phyloP scores from a whole-genome alignment of 768 basidiomycete genomes.

The Russula compacta region DNA sequence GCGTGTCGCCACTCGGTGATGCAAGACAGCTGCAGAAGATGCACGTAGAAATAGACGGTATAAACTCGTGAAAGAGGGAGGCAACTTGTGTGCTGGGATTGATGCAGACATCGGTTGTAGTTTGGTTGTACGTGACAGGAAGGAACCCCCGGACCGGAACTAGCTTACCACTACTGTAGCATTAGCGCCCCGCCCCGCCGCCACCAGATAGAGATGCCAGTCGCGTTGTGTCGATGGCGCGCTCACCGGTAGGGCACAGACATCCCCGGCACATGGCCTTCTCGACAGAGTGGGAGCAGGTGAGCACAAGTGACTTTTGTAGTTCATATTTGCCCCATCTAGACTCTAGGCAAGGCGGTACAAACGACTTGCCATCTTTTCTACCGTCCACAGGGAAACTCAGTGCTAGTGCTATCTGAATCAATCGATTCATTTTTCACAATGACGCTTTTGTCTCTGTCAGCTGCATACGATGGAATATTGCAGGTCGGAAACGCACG shows the following conservation, averaged over 20 bases:
- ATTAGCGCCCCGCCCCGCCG: too few species aligned
- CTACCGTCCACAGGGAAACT: not conserved
- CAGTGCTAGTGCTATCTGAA: not conserved
- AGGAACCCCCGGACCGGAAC: not conserved
- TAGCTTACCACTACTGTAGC: too few species aligned
- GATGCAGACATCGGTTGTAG: not conserved
- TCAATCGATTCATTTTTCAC: not conserved
- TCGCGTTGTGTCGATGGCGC: not conserved
- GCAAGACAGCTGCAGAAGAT: slow-evolving; percentile 14
- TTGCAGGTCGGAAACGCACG: not conserved
- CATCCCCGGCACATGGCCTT: not conserved
- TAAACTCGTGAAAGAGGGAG: slow-evolving; percentile 12
- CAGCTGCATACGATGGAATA: not conserved
- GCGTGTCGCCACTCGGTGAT: slow-evolving; percentile 13
- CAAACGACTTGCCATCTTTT: not conserved
- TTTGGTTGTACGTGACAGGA: not conserved
- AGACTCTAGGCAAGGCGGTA: not conserved
- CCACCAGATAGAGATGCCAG: too few species aligned
- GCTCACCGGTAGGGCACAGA: not conserved
- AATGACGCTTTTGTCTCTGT: not conserved
- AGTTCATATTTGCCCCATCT: not conserved
- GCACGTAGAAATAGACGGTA: slow-evolving; percentile 18
- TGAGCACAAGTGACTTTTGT: not conserved
- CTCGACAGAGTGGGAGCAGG: not conserved
- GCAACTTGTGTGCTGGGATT: not conserved